These are phyloP conservation scores for Flaveria ramosissima DNA, from an alignment of 129 eudicot species.

Conservation along the genomic window DNA sequence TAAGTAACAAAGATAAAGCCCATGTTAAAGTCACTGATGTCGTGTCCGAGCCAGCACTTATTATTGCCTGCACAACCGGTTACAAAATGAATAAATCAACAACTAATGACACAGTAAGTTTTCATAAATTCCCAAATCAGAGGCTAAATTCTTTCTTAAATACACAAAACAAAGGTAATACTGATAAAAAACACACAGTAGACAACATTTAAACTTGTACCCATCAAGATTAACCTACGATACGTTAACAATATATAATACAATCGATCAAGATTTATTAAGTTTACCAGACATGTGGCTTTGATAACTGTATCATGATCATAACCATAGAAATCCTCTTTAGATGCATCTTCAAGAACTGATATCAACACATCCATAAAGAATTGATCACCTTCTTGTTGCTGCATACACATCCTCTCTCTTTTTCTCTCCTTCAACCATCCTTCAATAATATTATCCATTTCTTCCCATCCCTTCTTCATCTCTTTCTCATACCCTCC, in stretches of 20 bases:
- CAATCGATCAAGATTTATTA: background rate
- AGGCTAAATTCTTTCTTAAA: too few species aligned
- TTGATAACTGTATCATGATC: constrained; percentile 31
- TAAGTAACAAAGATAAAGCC: constrained; percentile 48
- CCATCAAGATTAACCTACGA: too few species aligned
- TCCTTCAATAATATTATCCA: constrained; percentile 31
- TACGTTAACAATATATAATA: too few species aligned
- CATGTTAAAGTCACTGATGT: constrained; percentile 36
- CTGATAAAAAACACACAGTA: too few species aligned
- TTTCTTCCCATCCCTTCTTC: constrained; percentile 26
- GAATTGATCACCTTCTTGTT: constrained; percentile 12
- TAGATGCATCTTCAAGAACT: constrained; percentile 20
- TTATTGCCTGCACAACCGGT: background rate
- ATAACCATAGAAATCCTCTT: constrained; percentile 25
- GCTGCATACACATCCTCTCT: background rate
- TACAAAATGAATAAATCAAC: background rate
- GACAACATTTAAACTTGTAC: too few species aligned
- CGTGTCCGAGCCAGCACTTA: constrained; percentile 34
- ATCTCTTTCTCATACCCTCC: constrained; percentile 41
- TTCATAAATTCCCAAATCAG: background rate
- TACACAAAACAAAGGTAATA: too few species aligned
- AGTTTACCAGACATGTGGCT: constrained; percentile 34
- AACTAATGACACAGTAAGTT: background rate
- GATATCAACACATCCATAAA: constrained; percentile 33
- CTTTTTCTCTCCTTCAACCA: constrained; percentile 34